phyloP scores from a whole-genome alignment of 2,329 filamentous ascomycete species.

The Xylariaceae sp. region DNA sequence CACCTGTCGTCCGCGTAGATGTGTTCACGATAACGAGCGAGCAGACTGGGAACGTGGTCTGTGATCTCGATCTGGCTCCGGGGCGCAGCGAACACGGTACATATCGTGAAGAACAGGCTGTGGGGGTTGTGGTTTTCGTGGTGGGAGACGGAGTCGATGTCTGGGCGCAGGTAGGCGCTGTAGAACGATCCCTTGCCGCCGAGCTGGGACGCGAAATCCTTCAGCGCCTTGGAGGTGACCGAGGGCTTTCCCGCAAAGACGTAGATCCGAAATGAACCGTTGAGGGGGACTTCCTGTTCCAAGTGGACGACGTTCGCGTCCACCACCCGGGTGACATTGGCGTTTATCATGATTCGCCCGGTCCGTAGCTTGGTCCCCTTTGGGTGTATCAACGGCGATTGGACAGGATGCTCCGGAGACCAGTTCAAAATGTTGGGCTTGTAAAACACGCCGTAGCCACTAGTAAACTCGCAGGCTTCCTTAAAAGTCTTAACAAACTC shows the following conservation, averaged over 20 bases:
- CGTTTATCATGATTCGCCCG: constrained; percentile 75
- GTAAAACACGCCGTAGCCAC: constrained; percentile 88
- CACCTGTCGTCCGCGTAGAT: constrained; percentile 85
- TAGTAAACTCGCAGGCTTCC: constrained; percentile 87
- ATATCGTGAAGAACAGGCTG: constrained; percentile 78
- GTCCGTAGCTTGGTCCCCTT: constrained; percentile 67
- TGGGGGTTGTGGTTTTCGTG: constrained; percentile 87
- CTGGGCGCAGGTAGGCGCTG: constrained; percentile 62
- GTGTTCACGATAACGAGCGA: constrained; percentile 78
- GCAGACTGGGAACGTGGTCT: constrained; percentile 67
- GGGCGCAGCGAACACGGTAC: constrained; percentile 71
- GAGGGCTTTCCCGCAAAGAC: constrained; percentile 75
- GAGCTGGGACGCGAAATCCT: constrained; percentile 70
- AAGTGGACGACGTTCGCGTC: constrained; percentile 90
- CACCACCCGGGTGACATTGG: constrained; percentile 81
- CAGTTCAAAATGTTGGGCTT: constrained; percentile 83
- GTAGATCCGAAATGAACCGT: constrained; percentile 85
- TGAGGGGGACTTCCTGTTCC: constrained; percentile 86
- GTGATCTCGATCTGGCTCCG: constrained; percentile 73
- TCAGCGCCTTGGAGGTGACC: constrained; percentile 63
- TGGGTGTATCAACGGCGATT: constrained; percentile 71
- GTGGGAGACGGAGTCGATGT: constrained; percentile 66
- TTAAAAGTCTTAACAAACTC: constrained; percentile 91
- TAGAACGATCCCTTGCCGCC: constrained; percentile 73
- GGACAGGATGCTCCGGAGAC: constrained; percentile 71